Percentiles rank a stretch among this genome's conserved stretches.
Conservation (phyloP, 1,284 basidiomycete genomes). For the Exsudoporus floridanus region DNA sequence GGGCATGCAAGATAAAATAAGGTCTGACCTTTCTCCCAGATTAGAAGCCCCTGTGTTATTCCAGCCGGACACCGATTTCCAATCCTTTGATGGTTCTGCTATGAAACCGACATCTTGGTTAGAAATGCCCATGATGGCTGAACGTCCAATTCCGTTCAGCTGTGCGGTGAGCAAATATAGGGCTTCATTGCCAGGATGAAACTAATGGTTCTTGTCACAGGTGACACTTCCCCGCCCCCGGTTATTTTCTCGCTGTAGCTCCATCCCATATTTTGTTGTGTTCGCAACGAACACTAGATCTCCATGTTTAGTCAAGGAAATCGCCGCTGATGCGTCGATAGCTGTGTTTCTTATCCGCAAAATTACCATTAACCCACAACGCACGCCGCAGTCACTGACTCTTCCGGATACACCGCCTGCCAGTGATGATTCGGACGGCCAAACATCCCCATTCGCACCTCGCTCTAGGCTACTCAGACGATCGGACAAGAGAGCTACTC, state of each 20-base stretch:
- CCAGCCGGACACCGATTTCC: slow-evolving; percentile 58
- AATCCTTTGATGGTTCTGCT: slow-evolving; percentile 50
- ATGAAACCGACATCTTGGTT: slow-evolving; percentile 55
- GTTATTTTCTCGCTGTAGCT: slow-evolving; percentile 55
- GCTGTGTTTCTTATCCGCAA: slow-evolving; percentile 60
- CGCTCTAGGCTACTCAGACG: slow-evolving; percentile 46
- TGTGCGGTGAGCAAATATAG: slow-evolving; percentile 50
- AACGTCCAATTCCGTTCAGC: slow-evolving; percentile 59
- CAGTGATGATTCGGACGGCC: slow-evolving; percentile 49
- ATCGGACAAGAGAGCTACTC: slow-evolving; percentile 38
- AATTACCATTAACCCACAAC: slow-evolving; percentile 46
- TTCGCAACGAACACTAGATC: slow-evolving; percentile 63
- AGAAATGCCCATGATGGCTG: slow-evolving; percentile 62
- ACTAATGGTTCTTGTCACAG: slow-evolving; percentile 36
- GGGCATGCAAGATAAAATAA: neutral
- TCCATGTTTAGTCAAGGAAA: slow-evolving; percentile 53
- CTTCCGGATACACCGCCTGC: slow-evolving; percentile 49
- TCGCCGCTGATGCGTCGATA: slow-evolving; percentile 66
- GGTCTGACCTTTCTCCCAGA: slow-evolving; percentile 36
- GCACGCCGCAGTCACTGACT: slow-evolving; percentile 38
- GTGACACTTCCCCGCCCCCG: slow-evolving; percentile 60
- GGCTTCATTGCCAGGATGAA: neutral
- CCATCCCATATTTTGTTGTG: slow-evolving; percentile 67
- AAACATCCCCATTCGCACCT: slow-evolving; percentile 15
- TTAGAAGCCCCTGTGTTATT: slow-evolving; percentile 63